Evolutionary conservation across 2,329 filamentous ascomycete genomes (phyloP).

Genomic region (Trichoderma sp.): DNA sequence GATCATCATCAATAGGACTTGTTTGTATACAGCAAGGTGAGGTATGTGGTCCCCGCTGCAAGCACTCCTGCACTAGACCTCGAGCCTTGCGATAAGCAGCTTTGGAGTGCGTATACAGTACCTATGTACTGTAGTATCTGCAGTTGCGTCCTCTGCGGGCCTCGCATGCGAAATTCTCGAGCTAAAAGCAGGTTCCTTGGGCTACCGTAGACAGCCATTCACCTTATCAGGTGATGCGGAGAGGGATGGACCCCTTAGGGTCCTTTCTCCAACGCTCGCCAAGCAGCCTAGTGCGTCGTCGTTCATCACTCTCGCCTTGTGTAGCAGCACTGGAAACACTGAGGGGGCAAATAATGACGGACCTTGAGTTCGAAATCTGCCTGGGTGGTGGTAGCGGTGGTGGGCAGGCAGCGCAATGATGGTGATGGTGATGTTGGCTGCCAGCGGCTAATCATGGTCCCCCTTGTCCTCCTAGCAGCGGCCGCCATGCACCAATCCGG

Average conservation of each 20-base stretch:
- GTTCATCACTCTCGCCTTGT: not conserved
- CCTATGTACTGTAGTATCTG: not conserved
- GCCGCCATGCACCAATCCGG: slow-evolving; percentile 20
- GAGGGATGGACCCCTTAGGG: slow-evolving; percentile 2
- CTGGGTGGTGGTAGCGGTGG: not conserved
- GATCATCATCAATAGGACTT: not conserved
- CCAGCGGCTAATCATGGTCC: slow-evolving; percentile 15
- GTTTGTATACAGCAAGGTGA: not conserved
- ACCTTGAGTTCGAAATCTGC: slow-evolving; percentile 1
- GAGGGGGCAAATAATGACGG: slow-evolving; percentile 21
- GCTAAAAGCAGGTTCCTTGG: not conserved
- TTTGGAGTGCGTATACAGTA: not conserved
- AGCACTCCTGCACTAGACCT: not conserved
- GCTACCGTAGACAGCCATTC: not conserved
- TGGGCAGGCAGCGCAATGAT: not conserved
- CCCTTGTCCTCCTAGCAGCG: slow-evolving; percentile 2
- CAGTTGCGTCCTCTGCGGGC: not conserved
- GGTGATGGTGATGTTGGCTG: slow-evolving; percentile 15
- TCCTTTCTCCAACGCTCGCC: not conserved
- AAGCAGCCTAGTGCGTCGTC: not conserved
- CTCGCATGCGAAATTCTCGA: not conserved
- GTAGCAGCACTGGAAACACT: not conserved
- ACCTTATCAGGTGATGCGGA: slow-evolving; percentile 13
- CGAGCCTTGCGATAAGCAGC: not conserved
- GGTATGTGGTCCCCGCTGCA: not conserved